Evolutionary conservation across 306 rosid species (phyloP), one percentile per base, ranked within the genome.

Genomic region (Medicago lupulina): DNA sequence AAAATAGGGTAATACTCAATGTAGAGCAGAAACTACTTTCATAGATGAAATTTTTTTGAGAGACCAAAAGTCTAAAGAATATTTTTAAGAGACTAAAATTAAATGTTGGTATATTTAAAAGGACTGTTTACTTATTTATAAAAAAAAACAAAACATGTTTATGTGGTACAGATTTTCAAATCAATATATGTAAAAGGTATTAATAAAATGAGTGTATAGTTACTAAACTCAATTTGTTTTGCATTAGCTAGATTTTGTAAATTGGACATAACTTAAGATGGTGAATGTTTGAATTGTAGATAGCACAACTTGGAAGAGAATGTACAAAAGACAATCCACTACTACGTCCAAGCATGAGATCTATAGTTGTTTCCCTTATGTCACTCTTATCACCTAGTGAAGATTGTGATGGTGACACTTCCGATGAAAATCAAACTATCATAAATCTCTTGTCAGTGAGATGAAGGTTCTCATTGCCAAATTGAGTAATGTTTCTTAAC

Each of bases 321-420:
- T 92, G 98, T 67, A 92, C 97, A n/a, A 85, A 88, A 25, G 97
- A 94, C 60, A 89, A 90, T 53, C 90, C 96, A 51, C 85, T 84
- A 9, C 80, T 92, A 72, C 91, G 98, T 1, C 97, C 96, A 14
- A 87, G 95, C 60, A 94, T 92, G 98, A 86, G 96, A 82, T 88
- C 93, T 9, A 79, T 88, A 46, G 97, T 94, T 62, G 97, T 94
- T 47, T 90, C 89, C 34, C 86, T 92, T 9, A 90, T 92, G 96
- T 90, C 96, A 76, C 95, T 94, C 14, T 86, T 92, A 47, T 83
- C 92, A 14, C 28, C 87, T 49, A 66, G 77, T 3, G 93, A 91
- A 64, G 89, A 91, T 76, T 93, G 93, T 70, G 91, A 91, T 55
- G 96, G 87, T 2, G 88, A 85, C 38, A 76, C 88, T 23, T 86